These are phyloP conservation scores for Scytalidium lignicola DNA, from an alignment of 2,329 filamentous ascomycete genomes.

Conservation along the genomic window DNA sequence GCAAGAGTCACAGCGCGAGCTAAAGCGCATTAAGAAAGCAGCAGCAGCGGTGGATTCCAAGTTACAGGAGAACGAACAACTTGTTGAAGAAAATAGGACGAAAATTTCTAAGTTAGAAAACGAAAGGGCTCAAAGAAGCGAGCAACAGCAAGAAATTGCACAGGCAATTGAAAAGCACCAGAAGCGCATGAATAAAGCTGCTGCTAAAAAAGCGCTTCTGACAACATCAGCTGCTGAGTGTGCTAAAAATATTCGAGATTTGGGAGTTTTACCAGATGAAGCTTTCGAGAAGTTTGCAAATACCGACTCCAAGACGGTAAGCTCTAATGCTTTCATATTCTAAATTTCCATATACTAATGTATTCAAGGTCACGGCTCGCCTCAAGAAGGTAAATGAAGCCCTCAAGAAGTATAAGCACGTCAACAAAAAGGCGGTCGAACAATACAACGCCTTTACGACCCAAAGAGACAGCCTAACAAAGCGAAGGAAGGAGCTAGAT, in stretches of 20 bases:
- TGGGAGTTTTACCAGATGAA: slow-evolving; percentile 90
- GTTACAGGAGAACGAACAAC: slow-evolving; percentile 68
- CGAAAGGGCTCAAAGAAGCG: slow-evolving; percentile 58
- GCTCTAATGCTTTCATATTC: slow-evolving; percentile 20
- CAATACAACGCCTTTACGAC: slow-evolving; percentile 97
- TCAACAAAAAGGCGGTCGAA: slow-evolving; percentile 99
- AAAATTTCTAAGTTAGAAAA: slow-evolving; percentile 33
- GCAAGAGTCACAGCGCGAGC: slow-evolving; percentile 73
- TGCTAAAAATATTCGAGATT: slow-evolving; percentile 81
- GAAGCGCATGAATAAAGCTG: slow-evolving; percentile 85
- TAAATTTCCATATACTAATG: slow-evolving; percentile 3
- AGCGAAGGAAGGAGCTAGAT: slow-evolving; percentile 81
- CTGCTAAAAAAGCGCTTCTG: slow-evolving; percentile 79
- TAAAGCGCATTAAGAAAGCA: slow-evolving; percentile 69
- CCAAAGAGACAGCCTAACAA: slow-evolving; percentile 80
- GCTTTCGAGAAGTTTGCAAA: slow-evolving; percentile 87
- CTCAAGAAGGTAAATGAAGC: slow-evolving; percentile 89
- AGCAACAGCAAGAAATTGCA: slow-evolving; percentile 70
- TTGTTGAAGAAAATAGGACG: slow-evolving; percentile 53
- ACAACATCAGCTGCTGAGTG: slow-evolving; percentile 74
- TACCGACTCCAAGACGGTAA: slow-evolving; percentile 71
- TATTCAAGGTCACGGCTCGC: slow-evolving; percentile 33
- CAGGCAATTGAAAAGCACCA: slow-evolving; percentile 78
- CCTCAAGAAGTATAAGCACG: slow-evolving; percentile 92
- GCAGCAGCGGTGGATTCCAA: slow-evolving; percentile 63